These are phyloP conservation scores for Coemansia sp. DNA, from an alignment of 192 early-diverging fungal species.

Conservation along the genomic window DNA sequence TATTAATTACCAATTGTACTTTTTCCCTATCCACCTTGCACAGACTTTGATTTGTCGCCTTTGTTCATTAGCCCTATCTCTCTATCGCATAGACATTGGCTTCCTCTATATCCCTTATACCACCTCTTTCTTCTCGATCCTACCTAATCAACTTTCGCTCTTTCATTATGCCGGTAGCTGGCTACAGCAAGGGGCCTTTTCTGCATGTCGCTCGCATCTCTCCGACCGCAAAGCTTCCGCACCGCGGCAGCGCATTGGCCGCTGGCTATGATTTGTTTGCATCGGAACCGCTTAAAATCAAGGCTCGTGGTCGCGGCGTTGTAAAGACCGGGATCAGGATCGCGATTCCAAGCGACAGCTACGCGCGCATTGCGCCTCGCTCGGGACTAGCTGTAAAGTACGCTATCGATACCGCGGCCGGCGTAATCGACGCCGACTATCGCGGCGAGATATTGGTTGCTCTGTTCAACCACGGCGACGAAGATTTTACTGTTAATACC, in stretches of 20 bases:
- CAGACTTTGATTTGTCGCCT: too few relatives aligned
- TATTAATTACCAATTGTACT: too few relatives aligned
- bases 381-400: constrained; percentile 88
- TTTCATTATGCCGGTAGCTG: constrained; percentile 4
- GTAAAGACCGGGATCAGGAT: constrained; percentile 87
- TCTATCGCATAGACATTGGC: too few relatives aligned
- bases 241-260: constrained; percentile 71
- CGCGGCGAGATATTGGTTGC: constrained; percentile 80
- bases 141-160: not conserved
- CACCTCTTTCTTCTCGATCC: not conserved
- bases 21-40: too few relatives aligned
- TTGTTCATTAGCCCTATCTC: too few relatives aligned
- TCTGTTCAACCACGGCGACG: constrained; percentile 83
- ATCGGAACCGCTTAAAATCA: constrained; percentile 62
- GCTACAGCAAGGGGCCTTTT: constrained; percentile 11
- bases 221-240: constrained; percentile 69
- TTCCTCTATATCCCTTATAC: not conserved
- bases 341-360: constrained; percentile 79
- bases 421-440: constrained; percentile 92
- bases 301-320: constrained; percentile 71
- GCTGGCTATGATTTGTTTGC: constrained; percentile 95
- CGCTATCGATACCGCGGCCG: constrained; percentile 85
- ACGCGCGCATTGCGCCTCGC: constrained; percentile 94
- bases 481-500: constrained; percentile 65
- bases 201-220: constrained; percentile 29